Conservation (phyloP, 2,329 filamentous ascomycete species). For the Alternaria infectoria region DNA sequence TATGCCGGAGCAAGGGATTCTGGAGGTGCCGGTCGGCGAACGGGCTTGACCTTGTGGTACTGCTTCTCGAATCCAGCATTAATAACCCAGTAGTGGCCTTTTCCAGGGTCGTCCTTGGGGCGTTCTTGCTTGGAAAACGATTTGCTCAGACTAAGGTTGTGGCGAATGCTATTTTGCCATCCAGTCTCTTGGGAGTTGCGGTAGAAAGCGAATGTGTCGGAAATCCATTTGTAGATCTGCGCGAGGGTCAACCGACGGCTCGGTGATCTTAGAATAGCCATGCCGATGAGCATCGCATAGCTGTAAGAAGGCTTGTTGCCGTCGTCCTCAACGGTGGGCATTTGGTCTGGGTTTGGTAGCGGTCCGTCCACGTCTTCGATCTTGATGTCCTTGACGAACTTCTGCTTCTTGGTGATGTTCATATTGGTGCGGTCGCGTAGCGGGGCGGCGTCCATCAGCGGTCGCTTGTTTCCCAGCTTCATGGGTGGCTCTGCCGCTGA, state of each 20-base stretch:
- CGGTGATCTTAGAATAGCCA: constrained; percentile 90
- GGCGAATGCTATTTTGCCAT: constrained; percentile 99
- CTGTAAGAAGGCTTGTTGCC: constrained; percentile 89
- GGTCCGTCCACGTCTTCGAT: constrained; percentile 51
- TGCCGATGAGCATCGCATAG: constrained; percentile 93
- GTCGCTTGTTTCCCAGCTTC: constrained; percentile 59
- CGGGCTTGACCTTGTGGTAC: constrained; percentile 86
- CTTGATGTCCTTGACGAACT: constrained; percentile 59
- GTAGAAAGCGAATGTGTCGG: constrained; percentile 91
- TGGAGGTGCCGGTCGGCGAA: constrained; percentile 59
- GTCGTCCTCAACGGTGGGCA: constrained; percentile 82
- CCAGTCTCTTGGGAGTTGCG: constrained; percentile 77
- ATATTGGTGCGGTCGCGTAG: constrained; percentile 66
- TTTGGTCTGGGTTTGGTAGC: constrained; percentile 76
- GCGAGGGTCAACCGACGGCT: constrained; percentile 84
- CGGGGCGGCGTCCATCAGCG: constrained; percentile 74
- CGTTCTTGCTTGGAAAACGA: constrained; percentile 94
- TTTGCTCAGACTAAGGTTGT: constrained; percentile 97
- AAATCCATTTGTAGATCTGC: constrained; percentile 99
- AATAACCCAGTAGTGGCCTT: constrained; percentile 97
- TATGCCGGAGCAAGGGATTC: constrained; percentile 44
- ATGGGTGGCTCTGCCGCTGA: constrained; percentile 34
- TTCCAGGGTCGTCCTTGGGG: constrained; percentile 95
- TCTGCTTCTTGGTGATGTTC: constrained; percentile 67
- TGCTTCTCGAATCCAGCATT: constrained; percentile 86